A percentile compares a stretch with the other conserved stretches of the same genome.
Evolutionary conservation across 306 rosid genomes (phyloP).

Genomic region (Cucurbita ficifolia): DNA sequence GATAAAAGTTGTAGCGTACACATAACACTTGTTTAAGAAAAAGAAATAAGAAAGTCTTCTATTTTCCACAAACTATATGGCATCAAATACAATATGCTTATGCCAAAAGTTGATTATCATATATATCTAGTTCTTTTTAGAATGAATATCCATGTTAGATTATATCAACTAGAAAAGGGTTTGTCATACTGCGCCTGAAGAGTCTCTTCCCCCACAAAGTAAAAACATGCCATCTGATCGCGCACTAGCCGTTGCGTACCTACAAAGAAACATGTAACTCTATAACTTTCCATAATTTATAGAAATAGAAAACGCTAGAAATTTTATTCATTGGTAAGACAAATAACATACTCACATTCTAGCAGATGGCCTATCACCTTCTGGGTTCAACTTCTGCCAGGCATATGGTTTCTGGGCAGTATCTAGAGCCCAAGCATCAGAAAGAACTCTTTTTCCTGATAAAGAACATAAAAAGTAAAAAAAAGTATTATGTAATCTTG

Average conservation of each 20-base stretch:
- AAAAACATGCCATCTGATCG: conserved; percentile 99
- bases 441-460: conserved; percentile 72
- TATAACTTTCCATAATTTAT: not conserved
- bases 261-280: conserved; percentile 28
- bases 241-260: conserved; percentile 99
- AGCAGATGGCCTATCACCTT: conserved; percentile 96
- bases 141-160: not conserved
- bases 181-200: conserved; percentile 71
- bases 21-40: not conserved
- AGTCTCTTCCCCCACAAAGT: conserved; percentile 97
- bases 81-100: not conserved
- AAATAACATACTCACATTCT: conserved; percentile 67
- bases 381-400: conserved; percentile 90
- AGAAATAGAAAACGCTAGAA: conserved; percentile 1
- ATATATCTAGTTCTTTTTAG: not conserved
- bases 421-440: conserved; percentile 95
- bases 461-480: conserved; percentile 3
- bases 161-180: conserved; percentile 6
- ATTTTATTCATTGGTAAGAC: conserved; percentile 4
- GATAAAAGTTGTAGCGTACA: not conserved
- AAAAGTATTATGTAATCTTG: not conserved
- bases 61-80: not conserved
- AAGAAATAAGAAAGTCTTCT: not conserved
- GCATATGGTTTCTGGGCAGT: conserved; percentile 94
- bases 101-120: not conserved